Conservation (phyloP, 495 filamentous ascomycete genomes). For the Penicillium arizonense region DNA sequence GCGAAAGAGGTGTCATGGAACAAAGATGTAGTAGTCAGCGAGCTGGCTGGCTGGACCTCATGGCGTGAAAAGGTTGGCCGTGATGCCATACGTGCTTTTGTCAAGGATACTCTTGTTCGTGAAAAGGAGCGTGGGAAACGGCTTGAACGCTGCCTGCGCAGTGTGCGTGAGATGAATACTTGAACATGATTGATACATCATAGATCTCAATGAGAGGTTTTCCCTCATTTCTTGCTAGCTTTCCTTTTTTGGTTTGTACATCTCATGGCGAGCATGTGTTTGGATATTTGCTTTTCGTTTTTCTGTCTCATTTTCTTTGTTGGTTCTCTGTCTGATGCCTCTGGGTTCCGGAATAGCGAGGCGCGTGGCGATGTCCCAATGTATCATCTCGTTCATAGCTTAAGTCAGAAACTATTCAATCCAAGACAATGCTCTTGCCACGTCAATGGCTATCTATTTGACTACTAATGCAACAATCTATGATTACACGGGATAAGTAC, state of each 20-base stretch:
- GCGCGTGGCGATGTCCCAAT: not conserved
- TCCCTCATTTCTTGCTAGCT: not conserved
- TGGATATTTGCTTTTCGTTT: constrained; percentile 8
- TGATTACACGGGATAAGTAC: too few species aligned
- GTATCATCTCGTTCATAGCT: not conserved
- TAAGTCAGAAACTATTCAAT: not conserved
- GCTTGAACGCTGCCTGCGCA: constrained; percentile 61
- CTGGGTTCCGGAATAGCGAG: not conserved
- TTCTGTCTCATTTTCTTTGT: constrained; percentile 5
- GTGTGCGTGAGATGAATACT: constrained; percentile 32
- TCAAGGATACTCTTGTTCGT: constrained; percentile 69
- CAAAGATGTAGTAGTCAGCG: constrained; percentile 86
- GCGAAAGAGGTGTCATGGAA: constrained; percentile 84
- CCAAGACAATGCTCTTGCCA: not conserved
- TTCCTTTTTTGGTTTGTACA: constrained; percentile 15
- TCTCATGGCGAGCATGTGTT: constrained; percentile 22
- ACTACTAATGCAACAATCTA: too few species aligned
- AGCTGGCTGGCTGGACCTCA: constrained; percentile 92
- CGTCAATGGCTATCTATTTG: not conserved
- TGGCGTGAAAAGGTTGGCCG: constrained; percentile 75
- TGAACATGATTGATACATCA: constrained; percentile 12
- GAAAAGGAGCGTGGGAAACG: constrained; percentile 80
- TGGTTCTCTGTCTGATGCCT: not conserved
- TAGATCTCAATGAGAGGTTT: constrained; percentile 9
- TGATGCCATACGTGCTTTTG: constrained; percentile 71